phyloP scores from a whole-genome alignment of 495 filamentous ascomycete species.

The Bacidia gigantensis region DNA sequence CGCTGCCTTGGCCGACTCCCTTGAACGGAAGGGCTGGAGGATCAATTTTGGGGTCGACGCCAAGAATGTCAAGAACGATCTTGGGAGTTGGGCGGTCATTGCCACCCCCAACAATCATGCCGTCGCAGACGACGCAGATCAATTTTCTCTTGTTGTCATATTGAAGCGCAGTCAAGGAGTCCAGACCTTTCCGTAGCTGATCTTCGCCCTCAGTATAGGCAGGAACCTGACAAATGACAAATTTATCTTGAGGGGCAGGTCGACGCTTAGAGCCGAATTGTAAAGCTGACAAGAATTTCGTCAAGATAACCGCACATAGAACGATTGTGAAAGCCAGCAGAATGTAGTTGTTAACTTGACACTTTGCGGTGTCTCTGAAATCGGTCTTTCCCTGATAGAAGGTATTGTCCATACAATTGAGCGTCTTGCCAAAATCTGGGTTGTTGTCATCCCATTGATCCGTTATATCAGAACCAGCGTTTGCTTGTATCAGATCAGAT shows the following conservation, averaged over 20 bases:
- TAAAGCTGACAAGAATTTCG: slow-evolving; percentile 88
- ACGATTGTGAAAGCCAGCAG: slow-evolving; percentile 75
- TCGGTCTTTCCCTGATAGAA: slow-evolving; percentile 78
- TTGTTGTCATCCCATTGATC: slow-evolving; percentile 41
- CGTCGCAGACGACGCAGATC: slow-evolving; percentile 85
- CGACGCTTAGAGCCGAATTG: slow-evolving; percentile 88
- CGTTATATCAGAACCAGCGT: slow-evolving; percentile 68
- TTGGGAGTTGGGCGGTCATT: slow-evolving; percentile 92
- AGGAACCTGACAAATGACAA: slow-evolving; percentile 95
- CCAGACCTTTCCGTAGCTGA: slow-evolving; percentile 87
- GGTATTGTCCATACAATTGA: slow-evolving; percentile 67
- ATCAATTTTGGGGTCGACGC: slow-evolving; percentile 83
- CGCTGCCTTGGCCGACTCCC: slow-evolving; percentile 86
- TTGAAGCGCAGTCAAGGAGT: slow-evolving; percentile 87
- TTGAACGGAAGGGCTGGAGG: slow-evolving; percentile 98
- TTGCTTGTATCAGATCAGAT: slow-evolving; percentile 50
- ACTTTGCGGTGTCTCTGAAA: slow-evolving; percentile 62
- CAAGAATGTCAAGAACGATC: slow-evolving; percentile 94
- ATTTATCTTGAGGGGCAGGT: slow-evolving; percentile 87
- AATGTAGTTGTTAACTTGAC: slow-evolving; percentile 86
- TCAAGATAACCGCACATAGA: slow-evolving; percentile 60
- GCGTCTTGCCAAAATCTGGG: slow-evolving; percentile 37
- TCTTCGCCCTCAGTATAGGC: slow-evolving; percentile 98
- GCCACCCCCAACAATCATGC: slow-evolving; percentile 98
- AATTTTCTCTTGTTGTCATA: slow-evolving; percentile 99